Percentiles rank a stretch among this genome's conserved stretches.
These are phyloP conservation scores for Aureoboletus auriporus DNA, from an alignment of 768 basidiomycete species.

Conservation along the genomic window DNA sequence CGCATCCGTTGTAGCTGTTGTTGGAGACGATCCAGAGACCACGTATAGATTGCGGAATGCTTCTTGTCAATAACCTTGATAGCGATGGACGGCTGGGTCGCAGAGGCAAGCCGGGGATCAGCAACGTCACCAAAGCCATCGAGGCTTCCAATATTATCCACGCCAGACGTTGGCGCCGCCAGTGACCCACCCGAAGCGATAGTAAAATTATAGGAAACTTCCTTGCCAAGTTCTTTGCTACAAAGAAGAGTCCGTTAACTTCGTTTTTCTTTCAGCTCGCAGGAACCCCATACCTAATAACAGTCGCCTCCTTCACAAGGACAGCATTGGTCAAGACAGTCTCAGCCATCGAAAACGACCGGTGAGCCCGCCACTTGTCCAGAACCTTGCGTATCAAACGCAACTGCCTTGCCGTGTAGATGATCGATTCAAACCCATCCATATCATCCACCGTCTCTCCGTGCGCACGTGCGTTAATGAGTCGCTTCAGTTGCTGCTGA, in stretches of 20 bases:
- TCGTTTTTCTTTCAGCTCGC: background rate
- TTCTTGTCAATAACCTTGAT: slow-evolving; percentile 90
- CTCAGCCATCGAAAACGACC: slow-evolving; percentile 92
- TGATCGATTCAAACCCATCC: slow-evolving; percentile 69
- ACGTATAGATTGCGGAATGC: slow-evolving; percentile 83
- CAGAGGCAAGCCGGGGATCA: slow-evolving; percentile 71
- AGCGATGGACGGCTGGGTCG: slow-evolving; percentile 77
- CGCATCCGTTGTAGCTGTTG: slow-evolving; percentile 93
- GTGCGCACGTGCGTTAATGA: slow-evolving; percentile 70
- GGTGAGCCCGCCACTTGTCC: slow-evolving; percentile 80
- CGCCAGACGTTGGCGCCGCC: slow-evolving; percentile 74
- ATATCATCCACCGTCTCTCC: slow-evolving; percentile 69
- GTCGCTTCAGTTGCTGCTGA: slow-evolving; percentile 75
- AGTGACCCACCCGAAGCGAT: slow-evolving; percentile 80
- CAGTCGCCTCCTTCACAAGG: slow-evolving; percentile 88
- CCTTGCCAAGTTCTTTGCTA: slow-evolving; percentile 84
- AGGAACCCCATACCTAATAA: slow-evolving; percentile 62
- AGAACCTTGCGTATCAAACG: slow-evolving; percentile 79
- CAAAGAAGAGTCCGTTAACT: slow-evolving; percentile 2
- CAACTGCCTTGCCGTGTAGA: slow-evolving; percentile 80
- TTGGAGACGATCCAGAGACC: slow-evolving; percentile 86
- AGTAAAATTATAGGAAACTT: slow-evolving; percentile 89
- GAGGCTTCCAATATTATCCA: slow-evolving; percentile 82
- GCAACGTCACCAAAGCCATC: slow-evolving; percentile 91
- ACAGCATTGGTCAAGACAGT: slow-evolving; percentile 80